These are phyloP conservation scores for Tremella fuciformis DNA, from an alignment of 768 basidiomycete species.

Conservation along the genomic window DNA sequence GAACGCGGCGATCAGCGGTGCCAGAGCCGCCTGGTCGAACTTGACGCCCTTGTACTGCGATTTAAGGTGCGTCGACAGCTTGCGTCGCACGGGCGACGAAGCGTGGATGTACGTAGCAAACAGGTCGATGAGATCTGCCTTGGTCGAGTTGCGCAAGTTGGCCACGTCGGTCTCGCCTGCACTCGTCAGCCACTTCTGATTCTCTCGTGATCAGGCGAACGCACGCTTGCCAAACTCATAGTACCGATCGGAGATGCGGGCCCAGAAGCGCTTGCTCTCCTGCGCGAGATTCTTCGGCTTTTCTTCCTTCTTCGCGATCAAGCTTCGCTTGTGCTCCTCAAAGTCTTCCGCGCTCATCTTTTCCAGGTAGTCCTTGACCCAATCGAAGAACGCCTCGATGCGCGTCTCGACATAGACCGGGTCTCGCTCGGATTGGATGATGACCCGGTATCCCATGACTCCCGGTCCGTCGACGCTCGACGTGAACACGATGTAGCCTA, in stretches of 20 bases:
- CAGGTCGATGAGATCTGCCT: conserved; percentile 69
- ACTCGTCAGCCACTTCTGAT: conserved; percentile 4
- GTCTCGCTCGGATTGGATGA: conserved; percentile 82
- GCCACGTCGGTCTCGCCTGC: conserved; percentile 72
- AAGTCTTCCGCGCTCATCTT: conserved; percentile 72
- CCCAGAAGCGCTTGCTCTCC: conserved; percentile 65
- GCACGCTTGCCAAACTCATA: conserved; percentile 81
- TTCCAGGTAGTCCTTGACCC: conserved; percentile 66
- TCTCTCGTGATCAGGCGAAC: conserved; percentile 44
- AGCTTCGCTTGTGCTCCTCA: conserved; percentile 68
- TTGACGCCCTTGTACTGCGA: conserved; percentile 62
- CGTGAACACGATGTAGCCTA: conserved; percentile 80
- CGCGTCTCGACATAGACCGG: conserved; percentile 79
- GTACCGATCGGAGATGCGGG: conserved; percentile 71
- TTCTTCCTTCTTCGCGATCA: conserved; percentile 80
- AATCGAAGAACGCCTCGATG: conserved; percentile 79
- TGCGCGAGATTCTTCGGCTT: conserved; percentile 82
- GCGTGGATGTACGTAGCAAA: conserved; percentile 71
- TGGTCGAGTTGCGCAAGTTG: conserved; percentile 64
- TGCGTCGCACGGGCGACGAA: conserved; percentile 66
- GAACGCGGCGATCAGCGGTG: conserved; percentile 62
- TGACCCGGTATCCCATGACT: conserved; percentile 71
- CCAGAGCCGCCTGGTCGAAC: conserved; percentile 64
- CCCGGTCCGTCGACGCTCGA: conserved; percentile 60
- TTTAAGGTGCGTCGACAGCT: conserved; percentile 76